Conservation (phyloP, 352 stramenopile genomes). For the Phytophthora tubulina region DNA sequence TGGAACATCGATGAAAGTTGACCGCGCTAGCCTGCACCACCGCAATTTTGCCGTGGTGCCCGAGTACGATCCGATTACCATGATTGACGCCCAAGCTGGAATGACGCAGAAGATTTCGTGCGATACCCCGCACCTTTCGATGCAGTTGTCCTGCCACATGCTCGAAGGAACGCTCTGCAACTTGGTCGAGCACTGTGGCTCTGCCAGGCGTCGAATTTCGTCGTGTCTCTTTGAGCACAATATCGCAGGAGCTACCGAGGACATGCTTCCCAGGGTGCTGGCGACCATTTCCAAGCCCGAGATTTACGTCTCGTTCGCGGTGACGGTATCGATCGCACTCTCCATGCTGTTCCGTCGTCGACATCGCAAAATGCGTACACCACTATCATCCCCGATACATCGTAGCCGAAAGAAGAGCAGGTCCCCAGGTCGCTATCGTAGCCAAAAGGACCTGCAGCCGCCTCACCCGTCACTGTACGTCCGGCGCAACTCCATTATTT, state of each 20-base stretch:
- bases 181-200: conserved; percentile 81
- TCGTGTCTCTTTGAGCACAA: conserved; percentile 83
- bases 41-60: conserved; percentile 87
- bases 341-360: conserved; percentile 71
- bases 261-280: conserved; percentile 57
- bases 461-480: conserved; percentile 40
- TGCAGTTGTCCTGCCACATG: conserved; percentile 93
- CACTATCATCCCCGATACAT: conserved; percentile 43
- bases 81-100: conserved; percentile 90
- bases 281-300: conserved; percentile 60
- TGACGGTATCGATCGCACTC: conserved; percentile 65
- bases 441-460: conserved; percentile 24
- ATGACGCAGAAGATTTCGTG: conserved; percentile 93
- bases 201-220: conserved; percentile 63
- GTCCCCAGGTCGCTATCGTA: conserved; percentile 29
- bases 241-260: conserved; percentile 76
- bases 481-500: conserved; percentile 59
- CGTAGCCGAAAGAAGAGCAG: conserved; percentile 39
- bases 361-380: conserved; percentile 38
- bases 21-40: conserved; percentile 83
- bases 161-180: conserved; percentile 91
- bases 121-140: conserved; percentile 86
- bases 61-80: conserved; percentile 90
- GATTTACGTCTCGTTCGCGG: conserved; percentile 58
- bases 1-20: conserved; percentile 75